Base-by-base conservation (phyloP, 805 yeast species). In the Isabelozyma heimii region DNA sequence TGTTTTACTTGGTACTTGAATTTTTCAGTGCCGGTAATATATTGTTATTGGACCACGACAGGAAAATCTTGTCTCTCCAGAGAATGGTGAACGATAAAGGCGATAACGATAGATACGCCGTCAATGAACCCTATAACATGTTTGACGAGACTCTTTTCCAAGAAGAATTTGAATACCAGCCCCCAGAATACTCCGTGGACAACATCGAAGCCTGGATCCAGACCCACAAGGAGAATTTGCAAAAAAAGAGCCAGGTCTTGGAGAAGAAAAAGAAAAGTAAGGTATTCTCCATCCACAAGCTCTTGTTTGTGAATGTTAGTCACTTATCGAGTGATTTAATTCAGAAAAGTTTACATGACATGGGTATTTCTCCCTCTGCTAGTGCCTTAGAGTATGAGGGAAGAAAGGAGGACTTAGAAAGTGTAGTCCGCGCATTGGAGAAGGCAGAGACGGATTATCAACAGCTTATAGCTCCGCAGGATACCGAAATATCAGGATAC, bases 1-100 rank as follows among this genome's bases (percentile, higher is more conserved):
- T 81, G 46, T 83, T 70, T 60, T 85, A 87, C 57, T 70, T 92
- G 54, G 96, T 89, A 0, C 67, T 92, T 46, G 99, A 92, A 66
- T 92, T 92, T 60, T 92, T 91, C 71, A 88, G 97, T 62, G 97
- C 97, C 2, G 99, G 99, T 26, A 92, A 92, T 62, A 81, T 92
- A 47, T 72, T 92, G 15, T 73, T 92, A 16, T 73, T 92, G 52
- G 95, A 92, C 64, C 77, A 81, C 27, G 78, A 84, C 16, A 66
- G 75, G 51, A 83, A 80, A 57, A 90, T 91, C 45, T 57, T 91
- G 58, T 75, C 92, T 0, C 69, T 91, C 27, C 91, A 87, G 61
- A 81, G 97, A 66, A 70, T 86, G 17, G 97, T 90, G 8, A 81
- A 81, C 33, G 95, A 87, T 47, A 81, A 84, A 58, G 87, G 80